Evolutionary conservation across 768 basidiomycete species (phyloP), one percentile per base, ranked within the genome.

Genomic region (Hypholoma sublateritium): DNA sequence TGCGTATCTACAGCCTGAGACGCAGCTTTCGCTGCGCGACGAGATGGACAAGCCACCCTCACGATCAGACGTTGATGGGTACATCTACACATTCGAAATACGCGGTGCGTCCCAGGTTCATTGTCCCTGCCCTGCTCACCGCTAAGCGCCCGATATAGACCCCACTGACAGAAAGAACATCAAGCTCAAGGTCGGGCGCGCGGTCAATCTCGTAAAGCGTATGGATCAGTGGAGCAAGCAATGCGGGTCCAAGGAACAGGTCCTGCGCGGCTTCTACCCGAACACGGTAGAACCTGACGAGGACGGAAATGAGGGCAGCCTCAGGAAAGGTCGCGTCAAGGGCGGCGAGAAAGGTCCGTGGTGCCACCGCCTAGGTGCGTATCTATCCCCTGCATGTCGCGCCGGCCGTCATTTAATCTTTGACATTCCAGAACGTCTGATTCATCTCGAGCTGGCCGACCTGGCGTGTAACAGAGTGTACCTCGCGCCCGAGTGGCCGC

Each of bases 71-170:
- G 80, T 77, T 17, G 74, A 80, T 4, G 92, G 92, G 0, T 92
- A 89, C 63, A 93, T 94, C 49, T 94, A 94, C 61, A 82, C 84
- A 0, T 93, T 87, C 67, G 88, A 93, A 69, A 88, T 93, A 55
- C 79, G 84, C 68, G 87, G 89, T 89, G 67, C 44, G 69, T 16
- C 39, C 39, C 62, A 14, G 36, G 24, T 13, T n/a, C 25, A 21
- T 8, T 37, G 24, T 16, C 4, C 37, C 16, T 42, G 51, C 19
- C 43, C 25, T 13, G 17, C 28, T 28, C 3, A 21, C 25, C 24
- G 17, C 49, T 44, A 25, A 25, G 37, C n/a, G 28, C 25, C 21
- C 35, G 24, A 39, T 32, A 21, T 32, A 65, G 67, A 69, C 36
- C 22, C 51, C 6, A 28, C 43, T 7, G 68, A 67, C 7, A 70